These are phyloP conservation scores for Kodamaea jinghongensis DNA, from an alignment of 805 yeast genomes.

Conservation along the genomic window DNA sequence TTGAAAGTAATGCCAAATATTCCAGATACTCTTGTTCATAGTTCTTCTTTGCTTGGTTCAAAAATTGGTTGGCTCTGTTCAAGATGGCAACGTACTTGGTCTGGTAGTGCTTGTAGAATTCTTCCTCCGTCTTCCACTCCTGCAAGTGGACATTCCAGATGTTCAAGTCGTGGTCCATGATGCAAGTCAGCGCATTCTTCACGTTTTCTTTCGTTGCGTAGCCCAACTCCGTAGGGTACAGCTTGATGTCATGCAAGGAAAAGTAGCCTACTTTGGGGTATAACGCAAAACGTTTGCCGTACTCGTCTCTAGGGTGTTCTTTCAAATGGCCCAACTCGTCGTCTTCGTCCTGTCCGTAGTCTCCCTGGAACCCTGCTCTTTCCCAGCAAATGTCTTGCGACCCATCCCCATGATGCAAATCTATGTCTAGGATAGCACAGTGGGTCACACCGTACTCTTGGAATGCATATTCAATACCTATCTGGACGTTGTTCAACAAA, in stretches of 20 bases:
- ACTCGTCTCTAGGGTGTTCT: constrained; percentile 44
- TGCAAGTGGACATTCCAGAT: constrained; percentile 84
- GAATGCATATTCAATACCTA: constrained; percentile 75
- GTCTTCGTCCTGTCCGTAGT: constrained; percentile 46
- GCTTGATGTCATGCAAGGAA: constrained; percentile 80
- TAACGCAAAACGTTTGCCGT: constrained; percentile 42
- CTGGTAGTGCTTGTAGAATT: constrained; percentile 61
- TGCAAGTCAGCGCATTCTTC: constrained; percentile 74
- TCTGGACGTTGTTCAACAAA: constrained; percentile 74
- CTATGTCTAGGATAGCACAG: constrained; percentile 79
- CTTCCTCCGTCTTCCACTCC: constrained; percentile 59
- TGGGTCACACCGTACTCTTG: constrained; percentile 65
- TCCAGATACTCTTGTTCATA: constrained; percentile 35
- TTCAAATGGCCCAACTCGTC: constrained; percentile 35
- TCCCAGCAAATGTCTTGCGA: constrained; percentile 85
- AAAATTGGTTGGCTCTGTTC: constrained; percentile 63
- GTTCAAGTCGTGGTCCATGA: constrained; percentile 71
- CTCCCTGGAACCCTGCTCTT: constrained; percentile 57
- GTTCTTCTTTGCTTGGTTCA: constrained; percentile 46
- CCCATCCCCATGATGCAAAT: constrained; percentile 88
- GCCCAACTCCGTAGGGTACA: constrained; percentile 80
- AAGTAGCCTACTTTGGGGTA: constrained; percentile 75
- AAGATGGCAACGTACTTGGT: constrained; percentile 60
- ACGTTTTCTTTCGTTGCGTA: constrained; percentile 70
- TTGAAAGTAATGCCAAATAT: constrained; percentile 23